phyloP scores from a whole-genome alignment of 1,284 basidiomycete species.

The Xerocomus cyaneibrunnescens region DNA sequence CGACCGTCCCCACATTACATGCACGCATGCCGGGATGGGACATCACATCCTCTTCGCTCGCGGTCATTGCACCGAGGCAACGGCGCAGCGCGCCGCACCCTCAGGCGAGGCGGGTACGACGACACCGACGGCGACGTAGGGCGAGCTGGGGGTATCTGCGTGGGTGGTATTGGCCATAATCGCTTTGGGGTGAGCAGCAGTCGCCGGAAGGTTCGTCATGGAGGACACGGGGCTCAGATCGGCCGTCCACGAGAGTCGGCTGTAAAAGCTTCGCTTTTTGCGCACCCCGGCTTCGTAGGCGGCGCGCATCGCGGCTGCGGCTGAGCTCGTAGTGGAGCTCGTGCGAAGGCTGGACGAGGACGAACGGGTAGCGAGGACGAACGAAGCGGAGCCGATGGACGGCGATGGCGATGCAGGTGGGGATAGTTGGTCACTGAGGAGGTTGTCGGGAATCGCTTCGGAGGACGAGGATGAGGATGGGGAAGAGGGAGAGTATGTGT shows the following conservation, averaged over 20 bases:
- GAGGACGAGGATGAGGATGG: slow-evolving; percentile 34
- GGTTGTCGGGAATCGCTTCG: slow-evolving; percentile 26
- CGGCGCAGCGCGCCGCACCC: background rate
- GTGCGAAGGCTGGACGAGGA: slow-evolving; percentile 33
- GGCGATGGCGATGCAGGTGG: slow-evolving; percentile 34
- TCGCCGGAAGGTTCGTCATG: slow-evolving; percentile 14
- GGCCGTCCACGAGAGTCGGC: slow-evolving; percentile 54
- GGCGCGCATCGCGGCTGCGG: slow-evolving; percentile 52
- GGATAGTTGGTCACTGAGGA: slow-evolving; percentile 26
- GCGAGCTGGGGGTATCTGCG: slow-evolving; percentile 3
- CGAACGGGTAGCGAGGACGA: slow-evolving; percentile 29
- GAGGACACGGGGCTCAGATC: slow-evolving; percentile 29
- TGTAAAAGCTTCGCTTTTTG: slow-evolving; percentile 55
- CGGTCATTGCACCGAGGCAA: slow-evolving; percentile 23
- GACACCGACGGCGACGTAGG: slow-evolving; percentile 8
- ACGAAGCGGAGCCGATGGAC: slow-evolving; percentile 31
- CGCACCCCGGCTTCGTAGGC: slow-evolving; percentile 55
- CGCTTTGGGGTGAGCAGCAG: slow-evolving; percentile 19
- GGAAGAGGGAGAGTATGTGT: slow-evolving; percentile 29
- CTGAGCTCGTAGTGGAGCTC: slow-evolving; percentile 30
- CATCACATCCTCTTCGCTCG: background rate
- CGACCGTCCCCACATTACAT: background rate
- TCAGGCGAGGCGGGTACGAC: slow-evolving; percentile 9
- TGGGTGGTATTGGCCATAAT: slow-evolving; percentile 7
- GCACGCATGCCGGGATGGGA: background rate